phyloP scores from a whole-genome alignment of 352 stramenopile species.

The Pythium pyrilobum region DNA sequence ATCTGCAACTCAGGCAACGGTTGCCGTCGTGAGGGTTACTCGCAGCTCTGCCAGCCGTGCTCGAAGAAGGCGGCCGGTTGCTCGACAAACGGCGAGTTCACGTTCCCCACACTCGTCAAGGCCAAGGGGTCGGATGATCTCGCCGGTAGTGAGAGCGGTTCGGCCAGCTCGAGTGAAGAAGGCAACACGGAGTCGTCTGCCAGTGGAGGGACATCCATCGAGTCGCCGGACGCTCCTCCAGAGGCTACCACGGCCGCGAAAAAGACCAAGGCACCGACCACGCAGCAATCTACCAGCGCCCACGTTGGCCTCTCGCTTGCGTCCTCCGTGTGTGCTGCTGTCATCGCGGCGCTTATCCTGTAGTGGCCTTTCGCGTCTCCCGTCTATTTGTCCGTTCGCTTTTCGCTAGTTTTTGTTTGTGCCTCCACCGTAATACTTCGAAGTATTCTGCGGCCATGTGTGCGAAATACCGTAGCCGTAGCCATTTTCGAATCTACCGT shows the following conservation, averaged over 20 bases:
- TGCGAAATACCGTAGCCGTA: no score
- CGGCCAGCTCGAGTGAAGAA: conserved; percentile 5
- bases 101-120: conserved; percentile 20
- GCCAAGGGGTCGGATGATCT: conserved; percentile 4
- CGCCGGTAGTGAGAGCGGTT: not conserved
- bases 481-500: no score
- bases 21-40: conserved; percentile 27
- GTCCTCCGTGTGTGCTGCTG: not conserved
- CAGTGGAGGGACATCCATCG: conserved; percentile 9
- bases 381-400: no score
- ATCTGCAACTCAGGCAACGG: conserved; percentile 20
- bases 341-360: no score
- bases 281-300: not conserved
- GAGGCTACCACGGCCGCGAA: conserved; percentile 7
- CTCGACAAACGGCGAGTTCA: not conserved
- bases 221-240: conserved; percentile 3
- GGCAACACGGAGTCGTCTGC: not conserved
- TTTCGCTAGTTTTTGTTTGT: no score
- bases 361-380: no score
- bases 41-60: conserved; percentile 33
- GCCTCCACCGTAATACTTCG: no score
- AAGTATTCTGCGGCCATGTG: no score
- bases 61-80: conserved; percentile 6
- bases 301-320: not conserved
- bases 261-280: conserved; percentile 1